Base-by-base conservation (phyloP, 768 basidiomycete species). In the Termitomyces sp. region DNA sequence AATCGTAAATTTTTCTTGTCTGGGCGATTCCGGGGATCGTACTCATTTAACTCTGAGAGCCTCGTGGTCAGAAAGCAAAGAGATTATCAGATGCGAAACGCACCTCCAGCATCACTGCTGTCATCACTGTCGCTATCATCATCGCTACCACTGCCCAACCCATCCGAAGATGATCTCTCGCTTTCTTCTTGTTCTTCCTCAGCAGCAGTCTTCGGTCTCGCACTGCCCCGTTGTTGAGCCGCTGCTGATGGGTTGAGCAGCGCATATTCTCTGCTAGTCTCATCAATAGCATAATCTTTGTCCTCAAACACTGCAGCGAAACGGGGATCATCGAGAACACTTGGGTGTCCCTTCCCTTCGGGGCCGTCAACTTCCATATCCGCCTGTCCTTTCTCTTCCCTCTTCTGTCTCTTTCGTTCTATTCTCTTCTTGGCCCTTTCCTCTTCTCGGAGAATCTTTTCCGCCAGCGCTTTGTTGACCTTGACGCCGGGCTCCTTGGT, bases 221-320 rank as follows among this genome's bases (percentile, higher is more conserved):
- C 67, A 55, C 65, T 66, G 27, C 60, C 69, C 67, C 76, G 73
- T 69, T 77, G 82, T 68, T 81, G 81, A 33, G 82, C 79, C n/a
- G 76, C 85, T 11, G 88, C 74, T 20, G 94, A 95, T 15, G 96
- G 96, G 71, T 98, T 95, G 69, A 98, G 84, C 63, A 98, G 73
- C n/a, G 88, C 90, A 70, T 81, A 98, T 76, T 98, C 97, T 66
- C 91, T 80, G 64, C 79, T 91, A 44, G 75, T 81, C 76, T 95
- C 91, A 72, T 98, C 96, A 63, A 99, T 91, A 66, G 89, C 81
- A 71, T 93, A 99, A 57, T 91, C 91, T 4, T 93, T 88, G 68
- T 97, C 87, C 74, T 92, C 86, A 72, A 97, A 99, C 41, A 99
- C 81, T 47, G 85, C 88, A 58, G 87, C 79, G 81, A 98, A 99